phyloP scores from a whole-genome alignment of 441 rosid species.

The Raphanus hybrid region DNA sequence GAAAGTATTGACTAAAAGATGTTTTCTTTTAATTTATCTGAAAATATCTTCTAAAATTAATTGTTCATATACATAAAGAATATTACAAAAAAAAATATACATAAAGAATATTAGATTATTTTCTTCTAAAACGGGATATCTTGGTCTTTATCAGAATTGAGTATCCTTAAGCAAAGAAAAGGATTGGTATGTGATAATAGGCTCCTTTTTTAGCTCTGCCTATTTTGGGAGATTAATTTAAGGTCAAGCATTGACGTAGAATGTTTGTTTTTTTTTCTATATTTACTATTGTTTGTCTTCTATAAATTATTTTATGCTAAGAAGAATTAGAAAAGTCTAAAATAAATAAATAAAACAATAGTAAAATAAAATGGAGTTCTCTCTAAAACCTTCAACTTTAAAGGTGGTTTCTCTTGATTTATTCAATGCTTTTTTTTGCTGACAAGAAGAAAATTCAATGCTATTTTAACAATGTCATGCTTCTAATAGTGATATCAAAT shows the following conservation, averaged over 20 bases:
- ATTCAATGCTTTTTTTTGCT: not conserved
- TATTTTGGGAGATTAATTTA: constrained; percentile 23
- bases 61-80: not conserved
- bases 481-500: not conserved
- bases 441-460: not conserved
- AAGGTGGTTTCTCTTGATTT: constrained; percentile 28
- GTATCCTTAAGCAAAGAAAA: not conserved
- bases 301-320: constrained; percentile 14
- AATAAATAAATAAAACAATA: constrained; percentile 5
- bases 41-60: not conserved
- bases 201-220: constrained; percentile 22
- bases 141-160: not conserved
- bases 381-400: constrained; percentile 37
- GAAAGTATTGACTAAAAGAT: not conserved
- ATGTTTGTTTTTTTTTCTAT: constrained; percentile 4
- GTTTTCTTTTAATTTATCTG: not conserved
- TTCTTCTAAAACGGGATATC: not conserved
- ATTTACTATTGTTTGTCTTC: constrained; percentile 9
- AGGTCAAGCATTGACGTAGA: constrained; percentile 4
- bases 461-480: not conserved
- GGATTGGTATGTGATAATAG: not conserved
- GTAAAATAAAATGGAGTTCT: constrained; percentile 32
- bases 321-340: not conserved
- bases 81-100: not conserved
- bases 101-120: not conserved